phyloP scores from a whole-genome alignment of 305 asterid genomes.

The Fraxinus floribunda region DNA sequence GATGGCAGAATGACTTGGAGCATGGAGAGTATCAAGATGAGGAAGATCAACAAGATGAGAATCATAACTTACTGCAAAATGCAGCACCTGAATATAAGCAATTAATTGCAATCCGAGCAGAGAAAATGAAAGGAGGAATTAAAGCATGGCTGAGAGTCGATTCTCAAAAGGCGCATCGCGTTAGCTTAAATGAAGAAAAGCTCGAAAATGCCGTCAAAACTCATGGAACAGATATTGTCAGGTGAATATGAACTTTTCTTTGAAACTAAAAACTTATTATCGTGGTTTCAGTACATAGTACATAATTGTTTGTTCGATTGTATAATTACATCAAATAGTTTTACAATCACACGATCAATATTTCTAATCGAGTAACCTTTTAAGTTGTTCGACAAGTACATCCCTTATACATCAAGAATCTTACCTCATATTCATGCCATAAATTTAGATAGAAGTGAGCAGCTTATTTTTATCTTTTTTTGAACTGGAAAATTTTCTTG shows the following conservation, averaged over 20 bases:
- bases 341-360: not conserved
- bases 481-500: not conserved
- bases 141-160: conserved; percentile 55
- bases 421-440: not conserved
- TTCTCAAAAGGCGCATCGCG: conserved; percentile 55
- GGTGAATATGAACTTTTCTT: conserved; percentile 31
- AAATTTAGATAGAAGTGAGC: not conserved
- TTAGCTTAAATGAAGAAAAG: conserved; percentile 81
- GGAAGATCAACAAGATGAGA: conserved; percentile 39
- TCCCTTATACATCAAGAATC: not conserved
- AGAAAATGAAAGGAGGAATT: conserved; percentile 62
- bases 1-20: conserved; percentile 20
- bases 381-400: not conserved
- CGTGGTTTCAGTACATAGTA: not conserved
- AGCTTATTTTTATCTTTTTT: not conserved
- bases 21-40: conserved; percentile 36
- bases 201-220: conserved; percentile 59
- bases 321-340: not conserved
- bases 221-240: conserved; percentile 65
- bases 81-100: conserved; percentile 53
- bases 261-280: not conserved
- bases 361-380: not conserved
- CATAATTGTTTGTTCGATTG: not conserved
- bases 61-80: conserved; percentile 27
- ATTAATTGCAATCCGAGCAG: conserved; percentile 61